phyloP scores from a whole-genome alignment of 2,329 filamentous ascomycete species.

The Ceratocystis diversiconidia region DNA sequence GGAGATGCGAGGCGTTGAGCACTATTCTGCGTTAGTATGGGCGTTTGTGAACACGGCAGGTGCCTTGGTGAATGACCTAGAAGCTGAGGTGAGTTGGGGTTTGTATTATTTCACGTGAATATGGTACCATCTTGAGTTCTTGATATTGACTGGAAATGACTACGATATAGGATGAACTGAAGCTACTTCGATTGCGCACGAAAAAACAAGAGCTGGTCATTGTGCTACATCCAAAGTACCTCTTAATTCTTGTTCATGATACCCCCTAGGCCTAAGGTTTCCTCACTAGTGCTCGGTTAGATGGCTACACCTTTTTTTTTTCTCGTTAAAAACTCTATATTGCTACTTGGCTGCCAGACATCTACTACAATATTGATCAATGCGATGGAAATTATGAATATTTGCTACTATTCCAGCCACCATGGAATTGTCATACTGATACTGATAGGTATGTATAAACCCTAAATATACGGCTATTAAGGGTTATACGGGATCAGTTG shows the following conservation, averaged over 20 bases:
- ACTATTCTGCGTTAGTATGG: slow-evolving; percentile 65
- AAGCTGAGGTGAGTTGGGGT: slow-evolving; percentile 44
- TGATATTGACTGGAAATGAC: not conserved
- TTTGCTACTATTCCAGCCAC: too few relatives aligned
- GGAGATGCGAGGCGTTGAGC: slow-evolving; percentile 48
- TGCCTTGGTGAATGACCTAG: slow-evolving; percentile 55
- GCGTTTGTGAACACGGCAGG: slow-evolving; percentile 57
- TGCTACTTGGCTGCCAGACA: too few relatives aligned
- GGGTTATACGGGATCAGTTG: too few relatives aligned
- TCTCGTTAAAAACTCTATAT: too few relatives aligned
- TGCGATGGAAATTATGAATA: too few relatives aligned
- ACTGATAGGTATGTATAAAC: too few relatives aligned
- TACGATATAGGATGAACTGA: slow-evolving; percentile 53
- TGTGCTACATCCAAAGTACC: slow-evolving; percentile 64
- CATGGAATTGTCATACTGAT: too few relatives aligned
- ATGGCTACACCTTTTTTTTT: not conserved
- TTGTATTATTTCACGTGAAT: not conserved
- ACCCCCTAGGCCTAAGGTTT: slow-evolving; percentile 48
- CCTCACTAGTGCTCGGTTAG: not conserved
- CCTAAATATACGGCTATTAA: too few relatives aligned
- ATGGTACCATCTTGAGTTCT: not conserved
- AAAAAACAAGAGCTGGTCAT: slow-evolving; percentile 76
- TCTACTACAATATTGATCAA: too few relatives aligned
- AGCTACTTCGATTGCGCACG: slow-evolving; percentile 61
- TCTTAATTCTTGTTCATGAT: slow-evolving; percentile 68